phyloP scores from a whole-genome alignment of 345 rosid genomes.

The Eucalyptus marginata region DNA sequence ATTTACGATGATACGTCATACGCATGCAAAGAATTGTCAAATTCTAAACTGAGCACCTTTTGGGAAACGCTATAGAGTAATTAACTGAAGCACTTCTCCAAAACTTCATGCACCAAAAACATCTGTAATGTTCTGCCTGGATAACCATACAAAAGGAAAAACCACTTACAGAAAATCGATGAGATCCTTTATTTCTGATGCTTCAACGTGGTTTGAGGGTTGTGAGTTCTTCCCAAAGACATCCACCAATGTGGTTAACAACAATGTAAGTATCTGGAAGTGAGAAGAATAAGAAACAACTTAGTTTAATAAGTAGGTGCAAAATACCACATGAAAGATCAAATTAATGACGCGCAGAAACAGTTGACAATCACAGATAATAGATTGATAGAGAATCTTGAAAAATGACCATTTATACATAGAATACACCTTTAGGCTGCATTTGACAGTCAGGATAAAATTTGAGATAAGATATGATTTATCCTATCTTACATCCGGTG shows the following conservation, averaged over 20 bases:
- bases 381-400: not conserved
- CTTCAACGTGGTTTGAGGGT: slow-evolving; percentile 44
- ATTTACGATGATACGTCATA: not conserved
- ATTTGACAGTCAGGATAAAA: too few species aligned
- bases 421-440: not conserved
- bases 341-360: not conserved
- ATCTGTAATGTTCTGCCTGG: not conserved
- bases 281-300: not conserved
- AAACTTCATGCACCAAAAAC: not conserved
- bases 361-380: not conserved
- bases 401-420: not conserved
- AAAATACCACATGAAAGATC: not conserved
- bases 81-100: not conserved
- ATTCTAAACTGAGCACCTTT: not conserved
- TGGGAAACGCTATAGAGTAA: not conserved
- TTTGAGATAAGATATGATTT: too few species aligned
- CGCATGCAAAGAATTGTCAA: not conserved
- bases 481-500: too few species aligned
- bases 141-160: not conserved
- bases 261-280: slow-evolving; percentile 57
- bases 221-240: slow-evolving; percentile 71
- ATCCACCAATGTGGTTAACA: slow-evolving; percentile 58
- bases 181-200: slow-evolving; percentile 78
- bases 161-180: slow-evolving; percentile 76
- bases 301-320: not conserved